phyloP scores from a whole-genome alignment of 495 filamentous ascomycete genomes.

The Penicilliopsis zonata region DNA sequence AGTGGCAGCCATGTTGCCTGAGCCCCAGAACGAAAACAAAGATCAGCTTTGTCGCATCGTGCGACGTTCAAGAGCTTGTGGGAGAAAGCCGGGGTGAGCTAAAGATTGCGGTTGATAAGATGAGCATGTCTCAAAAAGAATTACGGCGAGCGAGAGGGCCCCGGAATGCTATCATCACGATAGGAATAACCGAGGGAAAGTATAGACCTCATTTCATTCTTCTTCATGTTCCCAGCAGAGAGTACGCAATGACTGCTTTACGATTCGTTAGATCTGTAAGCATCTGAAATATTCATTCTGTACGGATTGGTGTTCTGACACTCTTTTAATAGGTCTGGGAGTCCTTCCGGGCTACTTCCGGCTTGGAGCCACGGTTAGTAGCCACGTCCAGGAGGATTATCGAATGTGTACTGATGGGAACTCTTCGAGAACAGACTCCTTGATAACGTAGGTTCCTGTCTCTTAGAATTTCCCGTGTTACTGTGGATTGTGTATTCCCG shows the following conservation, averaged over 20 bases:
- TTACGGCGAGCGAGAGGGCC: conserved; percentile 22
- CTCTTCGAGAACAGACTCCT: conserved; percentile 22
- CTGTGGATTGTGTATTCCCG: neutral
- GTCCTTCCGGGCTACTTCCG: conserved; percentile 73
- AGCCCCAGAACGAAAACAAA: conserved; percentile 12
- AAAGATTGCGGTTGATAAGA: conserved; percentile 10
- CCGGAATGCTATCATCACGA: conserved; percentile 20
- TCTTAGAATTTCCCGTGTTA: conserved; percentile 3
- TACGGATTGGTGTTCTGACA: neutral
- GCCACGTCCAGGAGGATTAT: no score
- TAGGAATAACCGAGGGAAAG: conserved; percentile 20
- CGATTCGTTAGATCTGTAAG: conserved; percentile 52
- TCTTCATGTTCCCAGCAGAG: neutral
- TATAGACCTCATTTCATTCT: conserved; percentile 2
- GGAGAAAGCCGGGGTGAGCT: conserved; percentile 2
- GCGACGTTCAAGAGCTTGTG: conserved; percentile 6
- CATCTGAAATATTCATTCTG: neutral
- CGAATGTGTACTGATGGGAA: neutral
- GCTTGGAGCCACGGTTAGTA: conserved; percentile 72
- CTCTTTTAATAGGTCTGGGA: conserved; percentile 51
- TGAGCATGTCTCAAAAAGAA: no score
- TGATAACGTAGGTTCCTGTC: conserved; percentile 19
- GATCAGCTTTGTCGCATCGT: conserved; percentile 28
- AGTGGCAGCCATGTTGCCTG: conserved; percentile 54
- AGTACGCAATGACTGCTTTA: conserved; percentile 37